Percentiles rank a stretch among this genome's conserved stretches.
phyloP scores from a whole-genome alignment of 2,329 filamentous ascomycete species.

The Atkinsonella texensis region DNA sequence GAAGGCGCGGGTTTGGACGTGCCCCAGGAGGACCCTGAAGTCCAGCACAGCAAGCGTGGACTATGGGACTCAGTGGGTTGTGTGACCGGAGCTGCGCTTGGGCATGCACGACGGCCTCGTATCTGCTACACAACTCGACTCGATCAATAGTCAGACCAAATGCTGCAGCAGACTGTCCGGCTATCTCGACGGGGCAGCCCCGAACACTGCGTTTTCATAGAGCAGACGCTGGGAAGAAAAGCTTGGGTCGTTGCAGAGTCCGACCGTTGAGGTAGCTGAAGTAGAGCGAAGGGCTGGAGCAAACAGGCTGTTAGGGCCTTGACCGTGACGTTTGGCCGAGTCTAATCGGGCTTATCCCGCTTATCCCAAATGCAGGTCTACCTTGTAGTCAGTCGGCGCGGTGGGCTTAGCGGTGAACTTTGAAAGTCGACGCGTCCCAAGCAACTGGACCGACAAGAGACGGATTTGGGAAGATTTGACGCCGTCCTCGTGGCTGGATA shows the following conservation, averaged over 20 bases:
- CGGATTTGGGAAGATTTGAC: background rate
- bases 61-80: slow-evolving; percentile 1
- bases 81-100: slow-evolving; percentile 9
- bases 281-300: background rate
- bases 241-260: slow-evolving; percentile 5
- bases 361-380: background rate
- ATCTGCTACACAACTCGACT: slow-evolving; percentile 11
- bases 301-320: slow-evolving; percentile 1
- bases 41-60: slow-evolving; percentile 1
- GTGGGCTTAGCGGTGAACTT: background rate
- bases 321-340: background rate
- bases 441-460: background rate
- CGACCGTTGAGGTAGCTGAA: background rate
- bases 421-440: background rate
- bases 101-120: slow-evolving; percentile 8
- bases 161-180: slow-evolving; percentile 8
- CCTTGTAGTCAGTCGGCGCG: background rate
- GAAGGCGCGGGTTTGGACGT: slow-evolving; percentile 3
- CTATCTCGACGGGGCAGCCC: slow-evolving; percentile 7
- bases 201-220: slow-evolving; percentile 2
- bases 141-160: slow-evolving; percentile 8
- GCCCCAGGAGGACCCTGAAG: slow-evolving; percentile 8
- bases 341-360: background rate
- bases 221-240: background rate
- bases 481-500: slow-evolving; percentile 1